Percentiles rank a stretch among this genome's conserved stretches.
Evolutionary conservation across 2,329 filamentous ascomycete species (phyloP).

Genomic region (Mariannaea elegans): DNA sequence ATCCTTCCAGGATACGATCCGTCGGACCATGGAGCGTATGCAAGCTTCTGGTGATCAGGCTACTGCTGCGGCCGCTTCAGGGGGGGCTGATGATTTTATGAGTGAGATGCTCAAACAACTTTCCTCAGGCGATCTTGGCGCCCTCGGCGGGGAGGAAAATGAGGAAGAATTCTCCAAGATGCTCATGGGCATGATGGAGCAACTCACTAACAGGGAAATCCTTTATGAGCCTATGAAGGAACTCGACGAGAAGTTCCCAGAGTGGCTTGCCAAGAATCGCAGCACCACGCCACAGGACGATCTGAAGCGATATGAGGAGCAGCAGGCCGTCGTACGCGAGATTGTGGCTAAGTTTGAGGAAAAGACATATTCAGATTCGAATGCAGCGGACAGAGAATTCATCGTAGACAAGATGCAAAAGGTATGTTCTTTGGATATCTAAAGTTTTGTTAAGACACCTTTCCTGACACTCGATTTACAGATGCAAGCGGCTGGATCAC

Average conservation of each 20-base stretch:
- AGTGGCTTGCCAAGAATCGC: conserved; percentile 84
- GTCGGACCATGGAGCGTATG: conserved; percentile 95
- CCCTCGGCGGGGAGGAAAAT: conserved; percentile 59
- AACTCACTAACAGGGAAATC: conserved; percentile 97
- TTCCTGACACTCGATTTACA: conserved; percentile 47
- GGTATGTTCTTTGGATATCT: conserved; percentile 60
- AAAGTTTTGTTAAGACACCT: neutral
- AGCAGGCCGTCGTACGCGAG: conserved; percentile 80
- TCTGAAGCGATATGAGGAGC: conserved; percentile 80
- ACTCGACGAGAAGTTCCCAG: conserved; percentile 89
- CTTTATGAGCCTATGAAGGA: conserved; percentile 99
- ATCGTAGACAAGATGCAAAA: conserved; percentile 98
- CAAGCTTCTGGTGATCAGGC: conserved; percentile 87
- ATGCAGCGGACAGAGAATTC: conserved; percentile 83
- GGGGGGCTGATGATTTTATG: conserved; percentile 79
- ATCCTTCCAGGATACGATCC: conserved; percentile 91
- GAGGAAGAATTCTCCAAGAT: conserved; percentile 95
- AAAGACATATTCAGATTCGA: conserved; percentile 81
- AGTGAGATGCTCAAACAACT: conserved; percentile 94
- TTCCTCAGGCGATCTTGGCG: conserved; percentile 64
- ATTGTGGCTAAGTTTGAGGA: conserved; percentile 92
- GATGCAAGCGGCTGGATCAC: conserved; percentile 97
- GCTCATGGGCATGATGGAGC: conserved; percentile 98
- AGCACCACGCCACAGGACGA: conserved; percentile 74
- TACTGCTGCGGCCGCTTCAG: conserved; percentile 77